phyloP scores from a whole-genome alignment of 176 grass and related monocot species.

The Canna indica region DNA sequence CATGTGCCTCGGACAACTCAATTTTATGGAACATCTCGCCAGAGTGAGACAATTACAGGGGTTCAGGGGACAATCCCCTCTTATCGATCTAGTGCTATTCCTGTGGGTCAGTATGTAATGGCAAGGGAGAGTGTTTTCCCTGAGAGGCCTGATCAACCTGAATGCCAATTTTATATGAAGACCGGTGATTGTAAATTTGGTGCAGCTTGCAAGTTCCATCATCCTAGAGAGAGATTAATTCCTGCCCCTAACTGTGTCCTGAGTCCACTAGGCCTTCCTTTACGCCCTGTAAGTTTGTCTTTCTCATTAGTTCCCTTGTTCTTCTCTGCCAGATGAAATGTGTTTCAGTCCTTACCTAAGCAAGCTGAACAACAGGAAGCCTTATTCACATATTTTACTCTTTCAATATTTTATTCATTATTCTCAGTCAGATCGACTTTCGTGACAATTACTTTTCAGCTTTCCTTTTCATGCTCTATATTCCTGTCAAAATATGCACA shows the following conservation, averaged over 20 bases:
- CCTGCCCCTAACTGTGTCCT: conserved; percentile 77
- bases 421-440: no score
- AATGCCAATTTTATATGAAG: conserved; percentile 99
- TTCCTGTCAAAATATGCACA: no score
- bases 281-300: conserved; percentile 61
- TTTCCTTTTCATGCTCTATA: not conserved
- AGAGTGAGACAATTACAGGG: conserved; percentile 49
- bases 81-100: conserved; percentile 41
- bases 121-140: conserved; percentile 85
- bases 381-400: not conserved
- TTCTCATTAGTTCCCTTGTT: conserved; percentile 5
- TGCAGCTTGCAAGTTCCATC: conserved; percentile 91
- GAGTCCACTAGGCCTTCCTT: conserved; percentile 85
- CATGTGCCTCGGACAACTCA: conserved; percentile 54
- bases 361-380: not conserved
- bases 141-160: conserved; percentile 90
- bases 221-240: conserved; percentile 65
- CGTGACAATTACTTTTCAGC: no score
- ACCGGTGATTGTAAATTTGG: conserved; percentile 99
- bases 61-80: conserved; percentile 53
- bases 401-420: not conserved
- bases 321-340: not conserved
- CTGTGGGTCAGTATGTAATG: conserved; percentile 51
- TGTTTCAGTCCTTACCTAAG: conserved; percentile 4
- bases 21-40: conserved; percentile 57